Evolutionary conservation across 108 stramenopile species (phyloP).

Genomic region (Cyclotella kingstonii): DNA sequence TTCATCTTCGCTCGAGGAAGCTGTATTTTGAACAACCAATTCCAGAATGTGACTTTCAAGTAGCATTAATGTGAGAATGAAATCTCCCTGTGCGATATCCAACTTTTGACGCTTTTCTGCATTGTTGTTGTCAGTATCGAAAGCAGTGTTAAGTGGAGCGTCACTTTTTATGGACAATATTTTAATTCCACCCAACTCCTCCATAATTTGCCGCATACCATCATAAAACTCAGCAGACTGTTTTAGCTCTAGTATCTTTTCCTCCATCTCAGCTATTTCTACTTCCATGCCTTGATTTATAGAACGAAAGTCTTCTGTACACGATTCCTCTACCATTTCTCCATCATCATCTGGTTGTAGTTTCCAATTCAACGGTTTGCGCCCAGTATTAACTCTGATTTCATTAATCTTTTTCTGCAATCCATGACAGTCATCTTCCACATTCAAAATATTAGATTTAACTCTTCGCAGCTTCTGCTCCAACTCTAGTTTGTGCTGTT

Average conservation of each 20-base stretch:
- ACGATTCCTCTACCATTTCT: background rate
- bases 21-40: conserved; percentile 14
- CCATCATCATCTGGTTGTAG: background rate
- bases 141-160: conserved; percentile 9
- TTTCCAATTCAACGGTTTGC: conserved; percentile 27
- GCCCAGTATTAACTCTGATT: conserved; percentile 25
- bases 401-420: conserved; percentile 27
- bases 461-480: conserved; percentile 25
- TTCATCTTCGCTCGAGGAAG: background rate
- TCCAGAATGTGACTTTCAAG: conserved; percentile 45
- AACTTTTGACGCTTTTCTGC: conserved; percentile 9
- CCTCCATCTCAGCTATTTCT: conserved; percentile 28
- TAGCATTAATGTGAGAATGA: conserved; percentile 27
- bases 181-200: conserved; percentile 64
- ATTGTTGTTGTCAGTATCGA: conserved; percentile 1
- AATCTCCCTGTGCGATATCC: conserved; percentile 4
- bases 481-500: conserved; percentile 11
- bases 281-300: conserved; percentile 20
- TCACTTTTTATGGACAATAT: conserved; percentile 29
- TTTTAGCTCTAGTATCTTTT: conserved; percentile 46
- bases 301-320: conserved; percentile 2
- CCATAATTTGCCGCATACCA: conserved; percentile 55
- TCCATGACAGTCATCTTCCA: conserved; percentile 18
- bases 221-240: conserved; percentile 54
- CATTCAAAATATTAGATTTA: conserved; percentile 14